These are phyloP conservation scores for Chytridium lagenaria DNA, from an alignment of 371 early-diverging fungal species.

Conservation along the genomic window DNA sequence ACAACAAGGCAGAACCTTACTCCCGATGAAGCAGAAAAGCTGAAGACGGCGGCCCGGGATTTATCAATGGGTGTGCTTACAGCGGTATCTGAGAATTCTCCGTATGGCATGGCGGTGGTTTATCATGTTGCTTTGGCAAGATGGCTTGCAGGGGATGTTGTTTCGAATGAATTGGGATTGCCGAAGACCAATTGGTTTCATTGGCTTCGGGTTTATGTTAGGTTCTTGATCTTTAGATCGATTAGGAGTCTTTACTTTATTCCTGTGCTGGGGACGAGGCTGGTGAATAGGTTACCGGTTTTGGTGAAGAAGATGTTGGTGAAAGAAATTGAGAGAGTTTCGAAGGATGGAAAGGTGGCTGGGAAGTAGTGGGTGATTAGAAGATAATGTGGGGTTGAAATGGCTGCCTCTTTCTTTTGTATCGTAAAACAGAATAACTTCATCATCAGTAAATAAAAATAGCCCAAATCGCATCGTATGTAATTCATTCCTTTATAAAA, in stretches of 20 bases:
- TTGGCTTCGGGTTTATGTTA: not conserved
- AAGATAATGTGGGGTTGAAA: not conserved
- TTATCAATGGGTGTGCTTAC: not conserved
- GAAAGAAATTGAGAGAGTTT: conserved; percentile 2
- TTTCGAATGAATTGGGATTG: not conserved
- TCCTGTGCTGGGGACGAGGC: not conserved
- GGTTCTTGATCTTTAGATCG: not conserved
- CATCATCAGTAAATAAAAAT: no score
- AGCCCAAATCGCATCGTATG: no score
- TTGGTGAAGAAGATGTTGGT: not conserved
- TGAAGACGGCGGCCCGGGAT: not conserved
- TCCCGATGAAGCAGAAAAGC: not conserved
- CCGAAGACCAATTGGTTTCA: not conserved
- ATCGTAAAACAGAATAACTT: no score
- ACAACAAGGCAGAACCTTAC: not conserved
- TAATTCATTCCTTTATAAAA: no score
- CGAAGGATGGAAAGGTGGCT: no score
- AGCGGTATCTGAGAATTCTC: conserved; percentile 4
- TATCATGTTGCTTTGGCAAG: not conserved
- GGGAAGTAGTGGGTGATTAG: not conserved
- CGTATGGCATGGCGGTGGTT: not conserved
- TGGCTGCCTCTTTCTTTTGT: not conserved
- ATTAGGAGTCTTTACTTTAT: not conserved
- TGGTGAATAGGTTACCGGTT: not conserved
- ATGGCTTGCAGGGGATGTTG: not conserved